Evolutionary conservation across 257 asterid species (phyloP), one percentile per base, ranked within the genome.

Genomic region (Galeopsis tetrahit): DNA sequence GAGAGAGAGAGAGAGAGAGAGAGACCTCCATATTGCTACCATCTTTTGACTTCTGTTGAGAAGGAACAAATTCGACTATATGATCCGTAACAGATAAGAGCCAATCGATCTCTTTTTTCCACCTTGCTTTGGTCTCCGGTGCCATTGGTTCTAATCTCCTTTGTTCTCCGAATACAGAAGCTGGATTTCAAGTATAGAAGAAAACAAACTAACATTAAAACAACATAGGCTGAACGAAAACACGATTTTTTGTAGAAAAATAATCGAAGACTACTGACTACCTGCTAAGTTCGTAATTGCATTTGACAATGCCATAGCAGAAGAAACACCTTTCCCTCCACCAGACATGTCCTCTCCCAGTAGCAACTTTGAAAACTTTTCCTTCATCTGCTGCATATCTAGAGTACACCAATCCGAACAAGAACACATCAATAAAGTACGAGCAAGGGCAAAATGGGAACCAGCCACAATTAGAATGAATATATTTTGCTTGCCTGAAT

Each of bases 331-430:
- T 79, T 91, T 91, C 32, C 99, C 99, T 57, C 97, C 96, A 59
- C 99, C 99, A 31, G 99, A 94, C 99, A 94, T 94, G 75, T 91
- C 97, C 89, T 94, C 99, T 2, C 97, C 99, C 34, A 94, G 81
- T 14, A 94, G 95, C 96, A 94, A 72, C 83, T 94, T 94, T 59
- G 96, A 84, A 77, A 89, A 94, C 72, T 79, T 94, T 75, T 94
- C 97, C 89, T 94, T 94, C 97, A 94, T 85, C 81, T 83, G 4
- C 10, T 85, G 95, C 82, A 83, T 76, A 79, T 89, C 97, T 91
- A 61, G 17, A 61, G 60, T 14, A 15, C 21, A 32, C 2, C 52
- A 73, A 52, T 51, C 4, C 10, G 0, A 66, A 33, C 6, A 63
- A 5, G 0, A 58, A 62, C 1, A 1, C 28, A 7, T 60, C 42